Evolutionary conservation across 2,329 filamentous ascomycete species (phyloP), one percentile per base, ranked within the genome.

Genomic region (Penicillium sp.): DNA sequence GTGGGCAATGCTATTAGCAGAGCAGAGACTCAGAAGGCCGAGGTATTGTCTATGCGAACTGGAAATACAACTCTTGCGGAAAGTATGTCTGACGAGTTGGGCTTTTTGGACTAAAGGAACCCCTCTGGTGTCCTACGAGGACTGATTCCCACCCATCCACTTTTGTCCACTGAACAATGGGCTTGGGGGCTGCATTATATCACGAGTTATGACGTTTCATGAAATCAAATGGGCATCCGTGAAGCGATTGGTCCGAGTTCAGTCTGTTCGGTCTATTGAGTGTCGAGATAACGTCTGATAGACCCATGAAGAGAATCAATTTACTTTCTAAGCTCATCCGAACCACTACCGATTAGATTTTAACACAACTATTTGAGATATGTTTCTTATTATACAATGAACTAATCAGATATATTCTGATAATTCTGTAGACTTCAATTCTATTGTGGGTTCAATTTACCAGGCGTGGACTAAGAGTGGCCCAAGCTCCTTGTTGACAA

Each of bases 101-200:
- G 81, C 5, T 82, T 79, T 64, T 67, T 82, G 62, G 80, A 82
- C 65, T 83, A 61, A 69, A 47, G 27, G n/a, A 27, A 18, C 5
- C 35, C 15, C 34, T 51, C 21, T 6, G n/a, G 32, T 31, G 32
- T 12, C 18, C 16, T 23, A 7, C 21, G 5, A 18, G 9, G 12
- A 29, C 21, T 23, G 23, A 27, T 37, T 31, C 12, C 16, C 16
- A 6, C 23, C n/a, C 23, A 29, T 31, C 9, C 31, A 8, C 35
- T 44, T 12, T 16, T 18, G 16, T 50, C 12, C 13, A 21, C 25
- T 35, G 21, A 29, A 25, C 15, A n/a, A 34, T 18, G 21, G 38
- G 16, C 16, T 35, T 34, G n/a, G n/a, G 23, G 10, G 5, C 10
- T 23, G 12, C 0, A 5, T 29, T 32, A 13, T 35, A 27, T 50